Evolutionary conservation across 257 asterid species (phyloP).

Genomic region (Linderniella brevidens): DNA sequence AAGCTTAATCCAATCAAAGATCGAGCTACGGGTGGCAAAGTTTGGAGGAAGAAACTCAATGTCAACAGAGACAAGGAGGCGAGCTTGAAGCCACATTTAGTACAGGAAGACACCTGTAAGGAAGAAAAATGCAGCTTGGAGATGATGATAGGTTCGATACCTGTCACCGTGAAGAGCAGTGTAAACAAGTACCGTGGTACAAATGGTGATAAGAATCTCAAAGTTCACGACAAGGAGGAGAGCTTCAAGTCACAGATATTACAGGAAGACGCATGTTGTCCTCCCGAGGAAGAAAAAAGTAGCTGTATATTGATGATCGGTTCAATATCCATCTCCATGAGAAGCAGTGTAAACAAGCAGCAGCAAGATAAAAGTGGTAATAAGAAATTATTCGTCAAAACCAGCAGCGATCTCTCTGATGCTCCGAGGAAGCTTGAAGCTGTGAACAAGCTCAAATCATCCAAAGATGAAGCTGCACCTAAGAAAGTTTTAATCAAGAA

Average conservation of each 20-base stretch:
- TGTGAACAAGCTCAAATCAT: conserved; percentile 16
- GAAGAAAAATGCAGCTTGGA: conserved; percentile 15
- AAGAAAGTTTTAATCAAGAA: conserved; percentile 28
- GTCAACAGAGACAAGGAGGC: conserved; percentile 16
- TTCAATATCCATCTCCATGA: conserved; percentile 30
- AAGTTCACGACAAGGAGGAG: no score
- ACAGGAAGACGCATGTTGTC: conserved; percentile 14
- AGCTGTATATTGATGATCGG: conserved; percentile 51
- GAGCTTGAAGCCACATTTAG: conserved; percentile 9
- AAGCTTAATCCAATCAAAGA: conserved; percentile 21
- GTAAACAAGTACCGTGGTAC: background rate
- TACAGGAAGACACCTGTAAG: conserved; percentile 16
- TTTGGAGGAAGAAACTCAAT: conserved; percentile 37
- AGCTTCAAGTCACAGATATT: conserved; percentile 10
- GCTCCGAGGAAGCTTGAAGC: conserved; percentile 20
- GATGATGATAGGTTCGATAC: conserved; percentile 45
- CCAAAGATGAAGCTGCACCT: conserved; percentile 16
- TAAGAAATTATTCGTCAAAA: background rate
- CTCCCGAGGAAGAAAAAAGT: conserved; percentile 16
- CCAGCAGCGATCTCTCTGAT: conserved; percentile 3
- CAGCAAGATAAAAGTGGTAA: no score
- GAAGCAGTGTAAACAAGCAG: conserved; percentile 9
- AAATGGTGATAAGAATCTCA: no score
- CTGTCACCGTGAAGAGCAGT: conserved; percentile 19
- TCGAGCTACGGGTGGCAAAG: conserved; percentile 18